phyloP scores from a whole-genome alignment of 2,329 filamentous ascomycete genomes.

The Bimuria novae-zelandiae region DNA sequence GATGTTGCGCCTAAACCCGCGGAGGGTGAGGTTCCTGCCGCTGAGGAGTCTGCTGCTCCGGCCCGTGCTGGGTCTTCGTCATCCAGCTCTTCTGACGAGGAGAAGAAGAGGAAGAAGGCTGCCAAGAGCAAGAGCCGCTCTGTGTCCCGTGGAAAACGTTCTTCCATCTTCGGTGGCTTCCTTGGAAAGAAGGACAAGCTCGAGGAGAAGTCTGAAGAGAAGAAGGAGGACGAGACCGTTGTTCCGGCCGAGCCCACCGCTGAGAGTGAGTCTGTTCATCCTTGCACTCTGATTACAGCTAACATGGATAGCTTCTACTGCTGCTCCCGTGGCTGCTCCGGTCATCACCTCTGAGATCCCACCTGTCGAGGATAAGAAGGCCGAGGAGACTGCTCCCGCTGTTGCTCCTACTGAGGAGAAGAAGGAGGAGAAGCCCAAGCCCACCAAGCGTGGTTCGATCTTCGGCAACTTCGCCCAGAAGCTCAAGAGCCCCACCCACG shows the following conservation, averaged over 20 bases:
- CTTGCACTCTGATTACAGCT: constrained; percentile 2
- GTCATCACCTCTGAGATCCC: constrained; percentile 22
- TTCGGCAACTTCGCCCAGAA: constrained; percentile 75
- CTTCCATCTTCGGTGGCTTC: constrained; percentile 62
- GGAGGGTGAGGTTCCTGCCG: constrained; percentile 33
- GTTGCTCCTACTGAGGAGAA: constrained; percentile 52
- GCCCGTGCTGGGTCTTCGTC: constrained; percentile 47
- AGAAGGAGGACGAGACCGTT: constrained; percentile 45
- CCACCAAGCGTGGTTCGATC: constrained; percentile 81
- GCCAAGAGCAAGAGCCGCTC: constrained; percentile 64
- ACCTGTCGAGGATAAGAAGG: constrained; percentile 50
- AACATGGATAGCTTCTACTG: constrained; percentile 21
- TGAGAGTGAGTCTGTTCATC: constrained; percentile 31
- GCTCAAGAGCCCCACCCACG: constrained; percentile 54
- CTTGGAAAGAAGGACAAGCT: constrained; percentile 64
- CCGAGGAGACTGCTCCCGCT: constrained; percentile 44
- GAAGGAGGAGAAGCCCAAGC: constrained; percentile 60
- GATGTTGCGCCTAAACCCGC: constrained; percentile 50
- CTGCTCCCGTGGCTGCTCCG: constrained; percentile 7
- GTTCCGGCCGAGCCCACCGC: constrained; percentile 28
- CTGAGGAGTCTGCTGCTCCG: constrained; percentile 26
- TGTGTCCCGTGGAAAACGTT: constrained; percentile 62
- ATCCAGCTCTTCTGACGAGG: constrained; percentile 50
- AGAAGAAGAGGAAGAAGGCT: constrained; percentile 52
- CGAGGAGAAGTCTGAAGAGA: constrained; percentile 52